Base-by-base conservation (phyloP, 306 rosid species). In the Lotus japonicus region DNA sequence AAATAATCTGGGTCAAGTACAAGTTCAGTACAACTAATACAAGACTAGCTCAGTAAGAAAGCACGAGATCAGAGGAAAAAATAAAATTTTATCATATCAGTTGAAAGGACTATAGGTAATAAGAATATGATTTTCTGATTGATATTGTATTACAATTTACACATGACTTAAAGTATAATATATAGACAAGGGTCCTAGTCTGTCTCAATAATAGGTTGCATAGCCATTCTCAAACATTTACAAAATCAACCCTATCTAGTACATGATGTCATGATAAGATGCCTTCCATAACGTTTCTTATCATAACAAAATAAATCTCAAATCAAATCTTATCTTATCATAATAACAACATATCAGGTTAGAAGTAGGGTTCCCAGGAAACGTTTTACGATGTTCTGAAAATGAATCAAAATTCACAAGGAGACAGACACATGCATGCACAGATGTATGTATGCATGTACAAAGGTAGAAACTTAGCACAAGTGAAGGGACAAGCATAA, bases 401-500 rank as follows among this genome's bases (percentile, higher is more conserved):
- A 31, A 50, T 9, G 21, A 65, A 19, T 39, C 16, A 39, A 63
- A 61, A 59, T 44, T 39, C 45, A 63, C 7, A 35, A 58, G 26
- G 39, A 46, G 17, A 38, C 33, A 38, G 53, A 74, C 3, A 38
- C 11, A 38, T 35, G 9, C 42, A 38, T 38, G 11, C 42, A 38
- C 2, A 1, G 36, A 31, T 15, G 23, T 21, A 36, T 15, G 55
- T 42, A 15, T 13, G 41, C 13, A 5, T 31, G 36, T 31, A 6
- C 36, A 44, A 52, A 54, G 65, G 31, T 26, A 26, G 51, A 11
- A 66, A 56, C 16, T n/a, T n/a, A 21, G 31, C 33, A 38, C 70
- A 64, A 15, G 58, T 50, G 42, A 67, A 56, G 68, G 39, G 58
- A 53, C 19, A 67, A 45, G 50, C 35, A 52, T 26, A 61, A 69